phyloP scores from a whole-genome alignment of 1,139 yeast genomes.

The Scheffersomyces cryptocercus region DNA sequence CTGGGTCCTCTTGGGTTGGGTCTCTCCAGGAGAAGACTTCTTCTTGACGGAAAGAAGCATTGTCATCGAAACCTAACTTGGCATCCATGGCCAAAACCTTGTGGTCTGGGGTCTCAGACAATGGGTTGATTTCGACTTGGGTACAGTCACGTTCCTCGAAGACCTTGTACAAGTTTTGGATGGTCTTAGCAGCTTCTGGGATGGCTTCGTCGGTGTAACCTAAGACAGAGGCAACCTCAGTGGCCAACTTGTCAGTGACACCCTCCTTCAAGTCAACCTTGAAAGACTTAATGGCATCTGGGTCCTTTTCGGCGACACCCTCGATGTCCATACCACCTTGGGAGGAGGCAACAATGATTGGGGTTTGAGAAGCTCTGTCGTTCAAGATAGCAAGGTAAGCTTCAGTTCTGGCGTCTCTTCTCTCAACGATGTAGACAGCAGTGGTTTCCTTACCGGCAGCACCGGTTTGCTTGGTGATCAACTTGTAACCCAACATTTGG shows the following conservation, averaged over 20 bases:
- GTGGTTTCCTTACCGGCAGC: constrained; percentile 96
- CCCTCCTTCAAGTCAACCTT: constrained; percentile 76
- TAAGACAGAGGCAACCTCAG: constrained; percentile 72
- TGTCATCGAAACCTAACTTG: constrained; percentile 97
- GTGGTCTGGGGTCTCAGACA: constrained; percentile 89
- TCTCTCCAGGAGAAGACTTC: constrained; percentile 96
- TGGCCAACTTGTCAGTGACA: constrained; percentile 76
- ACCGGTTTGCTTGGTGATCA: constrained; percentile 98
- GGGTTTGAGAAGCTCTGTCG: constrained; percentile 90
- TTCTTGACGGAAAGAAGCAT: constrained; percentile 91
- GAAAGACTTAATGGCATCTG: constrained; percentile 90
- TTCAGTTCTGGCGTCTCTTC: constrained; percentile 91
- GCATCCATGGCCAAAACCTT: constrained; percentile 98
- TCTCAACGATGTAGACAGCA: constrained; percentile 94
- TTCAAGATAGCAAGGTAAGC: constrained; percentile 92
- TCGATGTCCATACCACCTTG: constrained; percentile 99
- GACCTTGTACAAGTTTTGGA: constrained; percentile 84
- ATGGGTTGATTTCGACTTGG: constrained; percentile 97
- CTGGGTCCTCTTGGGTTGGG: constrained; percentile 95
- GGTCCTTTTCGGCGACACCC: constrained; percentile 93
- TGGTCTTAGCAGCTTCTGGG: constrained; percentile 84
- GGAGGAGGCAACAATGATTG: constrained; percentile 92
- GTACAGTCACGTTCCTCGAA: constrained; percentile 93
- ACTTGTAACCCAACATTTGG: constrained; percentile 88
- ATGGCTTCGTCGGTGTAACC: constrained; percentile 81